These are phyloP conservation scores for Citrus cavaleriei DNA, from an alignment of 345 rosid genomes.

Conservation along the genomic window DNA sequence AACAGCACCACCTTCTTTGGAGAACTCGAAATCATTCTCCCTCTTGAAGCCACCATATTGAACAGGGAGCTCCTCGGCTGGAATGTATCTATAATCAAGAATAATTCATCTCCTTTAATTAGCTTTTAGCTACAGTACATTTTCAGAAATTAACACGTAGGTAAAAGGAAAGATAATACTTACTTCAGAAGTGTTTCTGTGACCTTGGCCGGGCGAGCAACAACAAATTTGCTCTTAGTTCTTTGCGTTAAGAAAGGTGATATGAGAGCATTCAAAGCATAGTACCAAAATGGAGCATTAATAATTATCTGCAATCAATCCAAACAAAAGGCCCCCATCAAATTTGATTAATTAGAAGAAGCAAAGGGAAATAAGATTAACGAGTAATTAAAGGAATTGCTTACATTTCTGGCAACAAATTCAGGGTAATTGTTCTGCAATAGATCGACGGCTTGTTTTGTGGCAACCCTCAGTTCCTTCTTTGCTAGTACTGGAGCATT, in stretches of 20 bases:
- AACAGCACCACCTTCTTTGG: slow-evolving; percentile 38
- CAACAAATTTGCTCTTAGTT: slow-evolving; percentile 74
- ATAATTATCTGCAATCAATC: slow-evolving; percentile 52
- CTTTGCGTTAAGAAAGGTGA: slow-evolving; percentile 79
- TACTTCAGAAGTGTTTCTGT: slow-evolving; percentile 80
- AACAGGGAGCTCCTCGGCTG: slow-evolving; percentile 64
- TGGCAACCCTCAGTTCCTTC: slow-evolving; percentile 58
- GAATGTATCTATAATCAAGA: slow-evolving; percentile 46
- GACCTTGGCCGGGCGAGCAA: slow-evolving; percentile 63
- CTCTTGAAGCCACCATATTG: slow-evolving; percentile 82
- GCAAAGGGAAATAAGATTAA: neutral
- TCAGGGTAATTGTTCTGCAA: slow-evolving; percentile 88
- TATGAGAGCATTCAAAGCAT: slow-evolving; percentile 59
- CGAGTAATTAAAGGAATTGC: slow-evolving; percentile 13
- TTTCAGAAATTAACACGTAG: neutral
- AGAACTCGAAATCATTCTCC: slow-evolving; percentile 62
- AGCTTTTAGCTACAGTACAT: neutral
- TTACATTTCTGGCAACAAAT: slow-evolving; percentile 73
- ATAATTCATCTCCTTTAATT: neutral
- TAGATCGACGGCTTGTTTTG: slow-evolving; percentile 52
- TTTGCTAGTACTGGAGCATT: slow-evolving; percentile 62
- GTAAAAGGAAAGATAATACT: slow-evolving; percentile 2
- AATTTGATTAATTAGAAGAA: neutral
- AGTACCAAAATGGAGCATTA: slow-evolving; percentile 89
- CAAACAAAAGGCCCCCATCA: neutral